A percentile compares a stretch with the other conserved stretches of the same genome.
Conservation (phyloP, 352 stramenopile genomes). For the Sclerospora graminicola region DNA sequence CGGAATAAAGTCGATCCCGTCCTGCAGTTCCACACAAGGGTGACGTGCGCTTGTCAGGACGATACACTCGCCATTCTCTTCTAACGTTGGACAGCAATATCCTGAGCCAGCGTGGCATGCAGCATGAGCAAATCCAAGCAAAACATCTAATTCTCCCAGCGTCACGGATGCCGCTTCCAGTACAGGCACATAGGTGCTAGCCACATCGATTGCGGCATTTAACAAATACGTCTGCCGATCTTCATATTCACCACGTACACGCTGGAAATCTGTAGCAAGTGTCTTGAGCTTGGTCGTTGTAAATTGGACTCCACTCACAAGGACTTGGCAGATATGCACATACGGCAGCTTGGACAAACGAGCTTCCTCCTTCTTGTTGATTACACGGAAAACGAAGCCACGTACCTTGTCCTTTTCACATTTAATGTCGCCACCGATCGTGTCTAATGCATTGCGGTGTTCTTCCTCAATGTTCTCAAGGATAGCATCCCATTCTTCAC, state of each 20-base stretch:
- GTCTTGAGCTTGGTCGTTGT: conserved; percentile 88
- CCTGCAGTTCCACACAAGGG: conserved; percentile 97
- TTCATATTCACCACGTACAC: conserved; percentile 87
- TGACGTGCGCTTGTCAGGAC: conserved; percentile 86
- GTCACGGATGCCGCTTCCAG: conserved; percentile 86
- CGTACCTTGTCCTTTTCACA: conserved; percentile 89
- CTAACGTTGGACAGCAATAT: conserved; percentile 57
- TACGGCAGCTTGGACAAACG: conserved; percentile 79
- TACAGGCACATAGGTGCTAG: conserved; percentile 92
- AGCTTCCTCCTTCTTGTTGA: conserved; percentile 90
- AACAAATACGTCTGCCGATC: conserved; percentile 87
- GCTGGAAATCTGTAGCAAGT: conserved; percentile 76
- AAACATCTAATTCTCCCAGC: conserved; percentile 91
- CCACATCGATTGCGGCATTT: conserved; percentile 88
- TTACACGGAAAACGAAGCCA: conserved; percentile 90
- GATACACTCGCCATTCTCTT: conserved; percentile 49
- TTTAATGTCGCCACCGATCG: conserved; percentile 77
- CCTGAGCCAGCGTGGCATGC: conserved; percentile 86
- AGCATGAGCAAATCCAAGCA: conserved; percentile 90
- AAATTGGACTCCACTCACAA: conserved; percentile 98
- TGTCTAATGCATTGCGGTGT: conserved; percentile 43
- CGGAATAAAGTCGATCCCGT: conserved; percentile 93
- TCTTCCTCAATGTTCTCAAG: conserved; percentile 77
- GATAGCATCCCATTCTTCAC: conserved; percentile 64
- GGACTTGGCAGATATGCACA: conserved; percentile 90